These are phyloP conservation scores for Apiotrichum brassicae DNA, from an alignment of 1,284 basidiomycete species.

Conservation along the genomic window DNA sequence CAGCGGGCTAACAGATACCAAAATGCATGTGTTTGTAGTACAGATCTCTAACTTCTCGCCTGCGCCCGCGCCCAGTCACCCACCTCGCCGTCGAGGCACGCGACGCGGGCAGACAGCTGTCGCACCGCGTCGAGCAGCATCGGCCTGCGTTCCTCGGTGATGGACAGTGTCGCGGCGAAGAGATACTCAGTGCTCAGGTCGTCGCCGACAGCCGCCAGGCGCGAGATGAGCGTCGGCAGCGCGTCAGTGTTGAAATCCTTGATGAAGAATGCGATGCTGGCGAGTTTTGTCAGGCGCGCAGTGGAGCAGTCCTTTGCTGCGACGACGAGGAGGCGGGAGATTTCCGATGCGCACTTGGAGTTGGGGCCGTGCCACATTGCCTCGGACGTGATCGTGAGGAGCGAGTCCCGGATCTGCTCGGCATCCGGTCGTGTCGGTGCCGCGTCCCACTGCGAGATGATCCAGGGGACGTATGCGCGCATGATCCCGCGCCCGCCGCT, in stretches of 20 bases:
- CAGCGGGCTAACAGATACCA: too few species aligned
- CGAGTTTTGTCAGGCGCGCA: not conserved
- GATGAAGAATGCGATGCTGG: slow-evolving; percentile 2
- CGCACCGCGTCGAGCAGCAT: not conserved
- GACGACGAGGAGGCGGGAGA: slow-evolving; percentile 1
- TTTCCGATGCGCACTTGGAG: not conserved
- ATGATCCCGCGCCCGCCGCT: slow-evolving; percentile 63
- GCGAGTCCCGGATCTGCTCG: slow-evolving; percentile 13
- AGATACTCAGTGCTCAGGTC: slow-evolving; percentile 2
- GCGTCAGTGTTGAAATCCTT: not conserved
- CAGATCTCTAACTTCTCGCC: not conserved
- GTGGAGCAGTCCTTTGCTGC: not conserved
- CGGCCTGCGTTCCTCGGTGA: not conserved
- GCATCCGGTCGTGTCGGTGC: slow-evolving; percentile 8
- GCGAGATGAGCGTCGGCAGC: slow-evolving; percentile 4
- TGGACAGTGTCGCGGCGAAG: slow-evolving; percentile 11
- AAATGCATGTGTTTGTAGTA: not conserved
- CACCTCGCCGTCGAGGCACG: not conserved
- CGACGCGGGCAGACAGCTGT: slow-evolving; percentile 1
- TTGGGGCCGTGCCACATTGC: not conserved
- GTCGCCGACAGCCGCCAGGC: not conserved
- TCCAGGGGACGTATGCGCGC: slow-evolving; percentile 67
- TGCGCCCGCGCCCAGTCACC: slow-evolving; percentile 8
- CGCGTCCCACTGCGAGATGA: slow-evolving; percentile 59
- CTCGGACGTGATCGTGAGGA: slow-evolving; percentile 11